Evolutionary conservation across 805 yeast genomes (phyloP), one percentile per base, ranked within the genome.

Genomic region (Kregervanrija delftensis): DNA sequence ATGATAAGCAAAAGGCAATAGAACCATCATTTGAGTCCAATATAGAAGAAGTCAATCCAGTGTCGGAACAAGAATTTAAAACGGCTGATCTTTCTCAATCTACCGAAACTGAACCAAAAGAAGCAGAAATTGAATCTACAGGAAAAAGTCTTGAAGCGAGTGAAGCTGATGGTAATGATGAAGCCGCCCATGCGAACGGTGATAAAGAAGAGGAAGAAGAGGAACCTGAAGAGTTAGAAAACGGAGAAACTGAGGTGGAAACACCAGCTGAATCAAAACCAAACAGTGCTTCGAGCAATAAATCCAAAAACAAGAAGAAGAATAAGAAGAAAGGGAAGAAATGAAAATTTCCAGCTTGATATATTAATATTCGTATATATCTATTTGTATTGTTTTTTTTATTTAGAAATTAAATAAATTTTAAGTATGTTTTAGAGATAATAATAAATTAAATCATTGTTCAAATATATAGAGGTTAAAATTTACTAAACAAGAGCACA

Each of bases 201-300:
- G 28, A 22, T 22, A 22, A 17, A 17, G 22, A 17, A 5, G 22
- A 17, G 10, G 31, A 13, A n/a, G 51, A 41, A 32, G 36, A 39
- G 9, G 48, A 45, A n/a, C 45, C 34, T 33, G 47, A 40, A 40
- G 49, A 34, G 14, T 49, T 34, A 14, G 35, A 31, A 16, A 51
- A 42, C 16, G 42, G 37, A 17, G 55, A 47, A 22, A 22, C 28
- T 22, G 28, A 22, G 28, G 28, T 22, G 2, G 28, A 22, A 35
- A 49, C 28, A 9, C 37, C 31, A 40, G 37, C 13, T 11, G 42
- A 22, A 17, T 14, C 30, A 16, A 32, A 11, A 22, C 17, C 17
- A 36, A 37, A 30, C 31, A 22, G 8, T 22, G 6, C 28, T 8
- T 22, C 28, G 8, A 4, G 6, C 28, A 22, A 22, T 8, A 22